Evolutionary conservation across 805 yeast species (phyloP), one percentile per base, ranked within the genome.

Genomic region (Candida methanosorbosa): DNA sequence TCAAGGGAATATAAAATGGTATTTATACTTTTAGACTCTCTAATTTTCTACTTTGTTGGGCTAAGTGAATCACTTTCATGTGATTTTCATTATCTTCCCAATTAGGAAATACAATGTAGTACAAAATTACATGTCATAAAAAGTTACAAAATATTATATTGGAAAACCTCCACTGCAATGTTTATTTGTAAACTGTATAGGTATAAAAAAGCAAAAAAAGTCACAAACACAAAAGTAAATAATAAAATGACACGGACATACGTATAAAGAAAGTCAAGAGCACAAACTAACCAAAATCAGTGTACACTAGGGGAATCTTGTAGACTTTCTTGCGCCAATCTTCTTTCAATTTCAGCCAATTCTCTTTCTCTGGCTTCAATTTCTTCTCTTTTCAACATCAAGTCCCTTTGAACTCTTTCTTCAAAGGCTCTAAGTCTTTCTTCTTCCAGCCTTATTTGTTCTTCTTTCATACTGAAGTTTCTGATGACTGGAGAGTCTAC

Each of bases 401-500:
- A 68, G 57, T 86, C 95, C 52, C 80, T 83, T 61, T 87, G 95
- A 18, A 87, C 94, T 48, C 92, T 70, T 58, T 80, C 86, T 61
- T 87, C 96, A 55, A 83, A 84, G 29, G 84, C 82, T 50, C 71
- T 78, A 52, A 87, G 69, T 61, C 94, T 74, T 60, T 84, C 95
- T 61, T 87, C 96, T 59, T 87, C 96, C 35, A 80, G 64, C 49
- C 83, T 78, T 49, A 86, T 82, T 61, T 85, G 94, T 59, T 85
- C 95, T 57, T 87, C 97, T 58, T 90, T 83, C 27, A 33, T 16
- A 33, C 23, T 28, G n/a, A 24, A 26, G 22, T 25, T 27, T 15
- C 23, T 16, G 11, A 25, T 32, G 5, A 24, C 29, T 14, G 34
- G 34, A 13, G 34, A 32, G 13, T 19, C 18, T 7, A 28, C 4